These are phyloP conservation scores for Middelhovenomyces tepae DNA, from an alignment of 805 yeast species.

Conservation along the genomic window DNA sequence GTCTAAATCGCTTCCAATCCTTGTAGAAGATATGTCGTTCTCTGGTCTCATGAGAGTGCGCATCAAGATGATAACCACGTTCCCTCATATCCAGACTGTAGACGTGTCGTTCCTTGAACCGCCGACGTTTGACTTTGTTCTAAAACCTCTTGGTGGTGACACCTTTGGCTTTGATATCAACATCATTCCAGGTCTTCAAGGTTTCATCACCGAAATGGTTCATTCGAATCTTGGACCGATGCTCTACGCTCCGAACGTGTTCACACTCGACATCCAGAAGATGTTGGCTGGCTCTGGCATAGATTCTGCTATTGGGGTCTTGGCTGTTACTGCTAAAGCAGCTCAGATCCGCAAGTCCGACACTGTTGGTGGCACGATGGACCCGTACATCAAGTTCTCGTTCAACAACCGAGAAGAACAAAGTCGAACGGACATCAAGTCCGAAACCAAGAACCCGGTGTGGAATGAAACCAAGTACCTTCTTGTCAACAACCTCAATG, in stretches of 20 bases:
- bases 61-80: slow-evolving; percentile 78
- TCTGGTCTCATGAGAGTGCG: slow-evolving; percentile 68
- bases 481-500: slow-evolving; percentile 65
- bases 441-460: slow-evolving; percentile 60
- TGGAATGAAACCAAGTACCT: slow-evolving; percentile 78
- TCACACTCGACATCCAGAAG: slow-evolving; percentile 88
- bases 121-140: slow-evolving; percentile 79
- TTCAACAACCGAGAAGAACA: slow-evolving; percentile 44
- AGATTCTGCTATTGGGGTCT: slow-evolving; percentile 78
- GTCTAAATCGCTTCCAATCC: slow-evolving; percentile 58
- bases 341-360: slow-evolving; percentile 60
- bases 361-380: slow-evolving; percentile 67
- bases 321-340: slow-evolving; percentile 62
- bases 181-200: slow-evolving; percentile 76
- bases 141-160: slow-evolving; percentile 72
- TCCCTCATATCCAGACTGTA: slow-evolving; percentile 90
- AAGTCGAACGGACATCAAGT: slow-evolving; percentile 60
- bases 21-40: slow-evolving; percentile 73
- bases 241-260: slow-evolving; percentile 80
- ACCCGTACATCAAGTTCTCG: slow-evolving; percentile 78
- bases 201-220: slow-evolving; percentile 77
- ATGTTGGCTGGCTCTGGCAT: slow-evolving; percentile 73
- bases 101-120: slow-evolving; percentile 78
- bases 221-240: slow-evolving; percentile 83
- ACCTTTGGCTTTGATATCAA: slow-evolving; percentile 82